Base-by-base conservation (phyloP, 208 protist species). In the Sergeia podlipaevii region DNA sequence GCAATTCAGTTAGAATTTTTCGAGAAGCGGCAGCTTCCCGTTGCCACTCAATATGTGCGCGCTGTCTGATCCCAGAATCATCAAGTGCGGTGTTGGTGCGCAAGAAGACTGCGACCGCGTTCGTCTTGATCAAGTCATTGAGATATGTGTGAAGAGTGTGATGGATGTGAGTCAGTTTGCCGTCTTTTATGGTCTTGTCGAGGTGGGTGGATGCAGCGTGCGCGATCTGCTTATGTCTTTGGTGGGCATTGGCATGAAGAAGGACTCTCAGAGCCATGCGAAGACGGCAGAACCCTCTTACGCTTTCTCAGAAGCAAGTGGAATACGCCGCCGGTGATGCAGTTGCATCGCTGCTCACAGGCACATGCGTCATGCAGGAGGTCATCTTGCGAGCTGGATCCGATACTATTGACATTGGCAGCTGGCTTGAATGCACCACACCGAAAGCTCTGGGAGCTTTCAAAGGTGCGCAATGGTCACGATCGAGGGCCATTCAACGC, bases 1-100 rank as follows among this genome's bases (percentile, higher is more conserved):
- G 74, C 83, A n/a, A 33, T 87, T 47, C 79, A 83, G 38, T 49
- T 86, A 42, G 70, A 46, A 30, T 77, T 71, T 62, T 55, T 82
- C 20, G 37, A 56, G 1, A 34, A 57, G 3, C 70, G 74, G 6
- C 18, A 4, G 3, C 60, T 87, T 23, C 74, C 79, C 4, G 21
- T 20, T 3, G 32, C 34, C 1, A 65, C 77, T 27, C 58, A 54
- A 38, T 24, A 52, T 2, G n/a, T n/a, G n/a, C n/a, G 42, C 56
- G 7, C 52, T 87, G 4, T 52, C 34, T 38, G 61, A 74, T 34
- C 38, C 59, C 8, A 37, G 26, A 0, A 57, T 80, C 43, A 67
- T 83, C 34, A 82, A 77, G 33, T 86, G 78, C 44, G 78, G 78
- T 5, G 73, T 78, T 11, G 69, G 71, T 15, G 56, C 80, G 21